Conservation (phyloP, 495 filamentous ascomycete genomes). For the Polyplosphaeria fusca region DNA sequence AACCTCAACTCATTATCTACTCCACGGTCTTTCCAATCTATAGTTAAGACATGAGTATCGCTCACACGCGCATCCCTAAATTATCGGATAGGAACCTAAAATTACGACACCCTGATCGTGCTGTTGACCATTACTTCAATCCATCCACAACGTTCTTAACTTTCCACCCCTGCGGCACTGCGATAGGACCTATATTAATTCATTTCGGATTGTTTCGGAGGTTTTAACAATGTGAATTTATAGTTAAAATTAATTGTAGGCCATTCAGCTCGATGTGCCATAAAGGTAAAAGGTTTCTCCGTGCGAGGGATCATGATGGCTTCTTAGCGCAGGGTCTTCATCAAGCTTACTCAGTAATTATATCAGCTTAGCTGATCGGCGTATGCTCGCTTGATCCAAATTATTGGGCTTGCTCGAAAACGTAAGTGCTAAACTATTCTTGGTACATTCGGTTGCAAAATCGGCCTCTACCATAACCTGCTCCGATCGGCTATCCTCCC, state of each 20-base stretch:
- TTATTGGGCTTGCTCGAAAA: constrained; percentile 7
- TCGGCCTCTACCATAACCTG: too few relatives aligned
- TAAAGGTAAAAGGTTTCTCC: constrained; percentile 2
- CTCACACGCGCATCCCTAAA: background rate
- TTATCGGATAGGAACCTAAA: constrained; percentile 4
- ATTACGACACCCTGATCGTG: constrained; percentile 9
- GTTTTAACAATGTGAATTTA: background rate
- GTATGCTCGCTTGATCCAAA: constrained; percentile 1
- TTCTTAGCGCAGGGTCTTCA: constrained; percentile 7
- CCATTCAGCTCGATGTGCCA: background rate
- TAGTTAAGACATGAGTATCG: background rate
- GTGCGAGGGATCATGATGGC: constrained; percentile 1
- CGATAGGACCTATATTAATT: constrained; percentile 10
- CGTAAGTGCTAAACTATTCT: constrained; percentile 3
- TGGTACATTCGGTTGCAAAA: too few relatives aligned
- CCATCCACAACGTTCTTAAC: background rate
- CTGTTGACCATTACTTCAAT: constrained; percentile 7
- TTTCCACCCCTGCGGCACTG: constrained; percentile 6
- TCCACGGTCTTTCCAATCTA: background rate
- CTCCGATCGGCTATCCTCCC: too few relatives aligned
- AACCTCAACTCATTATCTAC: background rate
- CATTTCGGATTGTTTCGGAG: background rate
- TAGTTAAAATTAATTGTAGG: background rate
- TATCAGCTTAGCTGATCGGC: constrained; percentile 1
- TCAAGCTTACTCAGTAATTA: constrained; percentile 5